phyloP scores from a whole-genome alignment of 78 protist species.

The Cavenderia fasciculata region DNA sequence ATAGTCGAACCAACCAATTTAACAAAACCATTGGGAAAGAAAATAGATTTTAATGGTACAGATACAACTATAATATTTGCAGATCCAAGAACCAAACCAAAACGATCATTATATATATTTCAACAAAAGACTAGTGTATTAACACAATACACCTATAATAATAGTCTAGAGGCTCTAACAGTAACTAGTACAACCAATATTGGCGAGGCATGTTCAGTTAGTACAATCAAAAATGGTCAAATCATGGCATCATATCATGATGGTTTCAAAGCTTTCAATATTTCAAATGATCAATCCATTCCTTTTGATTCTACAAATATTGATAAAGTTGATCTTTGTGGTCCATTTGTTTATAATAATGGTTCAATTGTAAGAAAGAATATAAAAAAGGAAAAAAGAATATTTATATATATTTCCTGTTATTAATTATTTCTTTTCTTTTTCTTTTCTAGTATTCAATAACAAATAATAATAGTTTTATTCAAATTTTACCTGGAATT shows the following conservation, averaged over 20 bases:
- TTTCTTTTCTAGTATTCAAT: too few relatives aligned
- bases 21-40: too few relatives aligned
- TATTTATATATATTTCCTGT: too few relatives aligned
- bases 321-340: constrained; percentile 19
- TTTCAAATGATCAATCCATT: neutral
- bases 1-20: constrained; percentile 28
- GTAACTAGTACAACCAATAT: neutral
- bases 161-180: neutral
- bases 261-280: constrained; percentile 26
- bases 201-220: constrained; percentile 16
- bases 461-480: too few relatives aligned
- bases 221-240: neutral
- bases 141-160: neutral
- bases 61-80: neutral
- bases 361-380: too few relatives aligned
- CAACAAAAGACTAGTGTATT: neutral
- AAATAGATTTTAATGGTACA: neutral
- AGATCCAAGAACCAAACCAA: constrained; percentile 9
- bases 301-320: neutral
- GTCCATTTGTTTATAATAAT: constrained; percentile 26
- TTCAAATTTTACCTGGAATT: constrained; percentile 34
- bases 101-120: constrained; percentile 27
- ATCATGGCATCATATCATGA: constrained; percentile 11
- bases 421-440: too few relatives aligned
- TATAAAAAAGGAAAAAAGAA: too few relatives aligned